phyloP scores from a whole-genome alignment of 2,329 filamentous ascomycete species.

The Alternaria brassicicola region DNA sequence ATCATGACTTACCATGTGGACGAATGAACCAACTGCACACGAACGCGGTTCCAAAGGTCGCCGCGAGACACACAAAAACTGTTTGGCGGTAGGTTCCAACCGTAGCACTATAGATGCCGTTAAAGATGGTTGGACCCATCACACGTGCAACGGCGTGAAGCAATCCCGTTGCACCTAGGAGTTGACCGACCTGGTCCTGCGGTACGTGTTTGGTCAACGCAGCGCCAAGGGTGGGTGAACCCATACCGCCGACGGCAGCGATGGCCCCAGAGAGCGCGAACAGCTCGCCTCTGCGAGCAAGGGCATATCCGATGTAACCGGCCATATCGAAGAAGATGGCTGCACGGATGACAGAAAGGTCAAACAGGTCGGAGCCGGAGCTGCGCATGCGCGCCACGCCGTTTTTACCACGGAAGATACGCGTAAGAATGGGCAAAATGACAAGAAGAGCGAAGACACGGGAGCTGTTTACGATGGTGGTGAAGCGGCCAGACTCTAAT shows the following conservation, averaged over 20 bases:
- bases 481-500: slow-evolving; percentile 78
- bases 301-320: slow-evolving; percentile 76
- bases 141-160: slow-evolving; percentile 83
- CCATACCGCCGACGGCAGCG: slow-evolving; percentile 81
- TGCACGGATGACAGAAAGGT: slow-evolving; percentile 75
- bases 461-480: slow-evolving; percentile 77
- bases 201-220: slow-evolving; percentile 91
- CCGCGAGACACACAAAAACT: slow-evolving; percentile 76
- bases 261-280: slow-evolving; percentile 76
- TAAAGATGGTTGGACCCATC: slow-evolving; percentile 80
- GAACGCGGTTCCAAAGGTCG: slow-evolving; percentile 70
- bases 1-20: slow-evolving; percentile 69
- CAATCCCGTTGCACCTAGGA: slow-evolving; percentile 87
- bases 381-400: slow-evolving; percentile 48
- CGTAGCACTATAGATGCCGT: slow-evolving; percentile 82
- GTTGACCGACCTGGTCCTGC: slow-evolving; percentile 76
- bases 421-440: slow-evolving; percentile 77
- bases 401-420: slow-evolving; percentile 69
- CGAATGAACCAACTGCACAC: slow-evolving; percentile 72
- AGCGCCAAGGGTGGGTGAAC: slow-evolving; percentile 81
- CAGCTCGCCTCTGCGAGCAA: slow-evolving; percentile 65
- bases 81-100: slow-evolving; percentile 79
- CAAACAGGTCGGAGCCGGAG: slow-evolving; percentile 75
- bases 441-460: slow-evolving; percentile 78
- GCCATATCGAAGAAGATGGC: slow-evolving; percentile 77